phyloP scores from a whole-genome alignment of 768 basidiomycete genomes.

The Tubosaeta sp. region DNA sequence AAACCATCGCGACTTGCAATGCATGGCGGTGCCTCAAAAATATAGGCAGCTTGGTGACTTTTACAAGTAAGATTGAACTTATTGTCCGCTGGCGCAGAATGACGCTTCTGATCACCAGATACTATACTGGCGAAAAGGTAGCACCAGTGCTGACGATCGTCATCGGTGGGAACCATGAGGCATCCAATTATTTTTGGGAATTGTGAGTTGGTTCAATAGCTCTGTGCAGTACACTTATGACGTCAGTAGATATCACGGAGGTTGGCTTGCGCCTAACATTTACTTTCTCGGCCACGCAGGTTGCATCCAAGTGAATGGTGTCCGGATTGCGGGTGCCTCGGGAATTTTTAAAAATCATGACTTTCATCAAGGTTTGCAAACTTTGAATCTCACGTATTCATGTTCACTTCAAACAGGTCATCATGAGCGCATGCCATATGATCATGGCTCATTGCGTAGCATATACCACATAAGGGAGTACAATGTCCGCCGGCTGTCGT shows the following conservation, averaged over 20 bases:
- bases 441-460: constrained; percentile 64
- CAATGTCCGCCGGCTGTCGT: constrained; percentile 71
- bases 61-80: constrained; percentile 49
- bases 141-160: constrained; percentile 89
- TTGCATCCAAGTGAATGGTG: constrained; percentile 79
- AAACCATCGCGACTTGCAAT: constrained; percentile 78
- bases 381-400: background rate
- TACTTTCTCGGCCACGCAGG: constrained; percentile 95
- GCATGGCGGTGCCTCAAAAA: constrained; percentile 89
- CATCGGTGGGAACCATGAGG: constrained; percentile 98
- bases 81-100: background rate
- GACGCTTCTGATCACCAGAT: constrained; percentile 41
- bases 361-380: constrained; percentile 56
- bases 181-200: constrained; percentile 96
- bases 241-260: constrained; percentile 78
- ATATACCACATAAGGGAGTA: constrained; percentile 91
- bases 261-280: constrained; percentile 95
- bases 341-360: constrained; percentile 86
- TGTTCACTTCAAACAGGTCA: constrained; percentile 47
- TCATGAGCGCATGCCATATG: constrained; percentile 80
- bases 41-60: constrained; percentile 84
- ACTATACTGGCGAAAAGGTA: constrained; percentile 78
- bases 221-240: constrained; percentile 1
- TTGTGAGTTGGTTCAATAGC: constrained; percentile 49
- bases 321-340: constrained; percentile 86